These are phyloP conservation scores for Geotrichum europaeum DNA, from an alignment of 1,139 yeast genomes.

Conservation along the genomic window DNA sequence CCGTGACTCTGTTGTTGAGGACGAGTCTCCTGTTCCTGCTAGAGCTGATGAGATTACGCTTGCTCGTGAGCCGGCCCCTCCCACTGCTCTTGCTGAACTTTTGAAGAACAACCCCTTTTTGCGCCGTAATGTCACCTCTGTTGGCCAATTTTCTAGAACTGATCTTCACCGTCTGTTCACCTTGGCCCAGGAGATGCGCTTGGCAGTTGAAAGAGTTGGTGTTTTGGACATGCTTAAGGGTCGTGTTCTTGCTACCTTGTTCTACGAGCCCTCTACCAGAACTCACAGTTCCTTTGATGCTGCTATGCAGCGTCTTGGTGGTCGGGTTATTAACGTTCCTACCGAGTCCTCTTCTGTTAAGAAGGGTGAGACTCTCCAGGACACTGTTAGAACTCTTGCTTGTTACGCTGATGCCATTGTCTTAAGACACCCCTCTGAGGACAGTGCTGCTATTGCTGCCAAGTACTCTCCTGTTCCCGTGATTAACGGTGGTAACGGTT, in stretches of 20 bases:
- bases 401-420: constrained; percentile 97
- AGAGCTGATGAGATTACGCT: constrained; percentile 17
- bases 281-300: constrained; percentile 96
- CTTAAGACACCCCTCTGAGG: constrained; percentile 91
- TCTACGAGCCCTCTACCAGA: constrained; percentile 97
- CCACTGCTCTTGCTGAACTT: constrained; percentile 65
- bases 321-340: constrained; percentile 85
- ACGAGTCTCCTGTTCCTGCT: constrained; percentile 36
- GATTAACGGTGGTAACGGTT: constrained; percentile 95
- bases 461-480: constrained; percentile 96
- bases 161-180: constrained; percentile 90
- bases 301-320: constrained; percentile 99
- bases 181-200: constrained; percentile 96
- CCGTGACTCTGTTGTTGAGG: constrained; percentile 32
- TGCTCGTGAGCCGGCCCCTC: constrained; percentile 57
- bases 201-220: constrained; percentile 95
- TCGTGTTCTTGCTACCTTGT: constrained; percentile 87
- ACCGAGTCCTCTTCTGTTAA: constrained; percentile 85
- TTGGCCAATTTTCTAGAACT: constrained; percentile 75
- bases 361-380: constrained; percentile 98
- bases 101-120: constrained; percentile 87
- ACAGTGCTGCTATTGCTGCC: constrained; percentile 89
- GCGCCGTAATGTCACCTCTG: constrained; percentile 82
- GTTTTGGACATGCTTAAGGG: constrained; percentile 86
- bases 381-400: constrained; percentile 89